Evolutionary conservation across 140 eudicot genomes (phyloP).

Genomic region (Stevia rebaudiana): DNA sequence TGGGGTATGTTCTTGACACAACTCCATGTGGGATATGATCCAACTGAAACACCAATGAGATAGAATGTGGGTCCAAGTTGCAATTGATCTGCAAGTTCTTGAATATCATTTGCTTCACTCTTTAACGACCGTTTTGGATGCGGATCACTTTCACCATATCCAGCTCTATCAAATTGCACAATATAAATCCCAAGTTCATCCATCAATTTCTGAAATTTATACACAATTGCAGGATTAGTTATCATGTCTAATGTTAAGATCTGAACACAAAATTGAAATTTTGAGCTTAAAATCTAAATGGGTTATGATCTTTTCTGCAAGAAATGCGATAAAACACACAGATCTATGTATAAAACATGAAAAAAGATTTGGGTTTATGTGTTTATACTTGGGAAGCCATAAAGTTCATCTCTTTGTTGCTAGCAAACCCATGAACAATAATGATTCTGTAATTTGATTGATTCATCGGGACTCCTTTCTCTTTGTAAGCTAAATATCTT

Average conservation of each 20-base stretch:
- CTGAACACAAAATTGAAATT: neutral
- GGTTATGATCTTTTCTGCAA: neutral
- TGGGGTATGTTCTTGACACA: constrained; percentile 78
- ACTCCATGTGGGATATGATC: constrained; percentile 86
- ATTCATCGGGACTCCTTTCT: constrained; percentile 67
- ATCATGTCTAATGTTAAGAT: neutral
- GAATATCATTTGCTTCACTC: constrained; percentile 81
- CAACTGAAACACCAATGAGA: constrained; percentile 77
- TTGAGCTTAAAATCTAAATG: constrained; percentile 2
- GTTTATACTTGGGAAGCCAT: constrained; percentile 60
- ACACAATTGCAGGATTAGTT: neutral
- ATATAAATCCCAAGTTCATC: constrained; percentile 64
- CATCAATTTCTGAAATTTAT: constrained; percentile 51
- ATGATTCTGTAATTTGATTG: constrained; percentile 52
- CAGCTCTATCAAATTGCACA: constrained; percentile 83
- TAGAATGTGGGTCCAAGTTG: constrained; percentile 71
- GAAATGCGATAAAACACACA: neutral
- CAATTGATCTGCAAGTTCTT: constrained; percentile 88
- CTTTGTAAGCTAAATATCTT: constrained; percentile 62
- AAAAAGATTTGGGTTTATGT: constrained; percentile 9
- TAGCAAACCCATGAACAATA: constrained; percentile 85
- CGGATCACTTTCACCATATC: constrained; percentile 97
- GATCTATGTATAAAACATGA: constrained; percentile 6
- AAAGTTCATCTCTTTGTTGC: constrained; percentile 80
- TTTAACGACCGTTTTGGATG: constrained; percentile 66